phyloP scores from a whole-genome alignment of 23 red algal genomes.

The Pyropia yezoensis region DNA sequence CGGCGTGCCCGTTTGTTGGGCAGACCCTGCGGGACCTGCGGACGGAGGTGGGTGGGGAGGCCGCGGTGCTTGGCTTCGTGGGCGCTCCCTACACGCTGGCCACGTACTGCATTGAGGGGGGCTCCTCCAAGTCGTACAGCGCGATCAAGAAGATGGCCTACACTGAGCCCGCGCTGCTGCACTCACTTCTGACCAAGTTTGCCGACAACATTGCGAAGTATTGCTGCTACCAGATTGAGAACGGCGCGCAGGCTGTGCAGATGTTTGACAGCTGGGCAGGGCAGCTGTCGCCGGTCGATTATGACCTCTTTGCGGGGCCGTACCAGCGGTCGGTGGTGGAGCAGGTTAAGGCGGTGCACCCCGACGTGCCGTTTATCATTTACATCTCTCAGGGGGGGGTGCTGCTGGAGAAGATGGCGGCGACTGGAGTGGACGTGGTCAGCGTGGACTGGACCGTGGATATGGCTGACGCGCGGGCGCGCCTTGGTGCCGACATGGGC shows the following conservation, averaged over 20 bases:
- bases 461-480: slow-evolving; percentile 72
- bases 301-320: slow-evolving; percentile 84
- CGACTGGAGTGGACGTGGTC: slow-evolving; percentile 67
- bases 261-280: slow-evolving; percentile 99
- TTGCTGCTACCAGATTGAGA: slow-evolving; percentile 87
- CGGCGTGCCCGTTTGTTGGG: slow-evolving; percentile 80
- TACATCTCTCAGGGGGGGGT: slow-evolving; percentile 89
- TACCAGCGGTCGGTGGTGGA: slow-evolving; percentile 81
- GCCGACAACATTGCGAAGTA: slow-evolving; percentile 94
- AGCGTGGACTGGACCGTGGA: slow-evolving; percentile 98
- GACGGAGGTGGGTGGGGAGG: slow-evolving; percentile 59
- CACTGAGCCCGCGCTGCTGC: slow-evolving; percentile 75
- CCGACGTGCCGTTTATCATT: slow-evolving; percentile 80
- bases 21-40: slow-evolving; percentile 77
- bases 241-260: slow-evolving; percentile 86
- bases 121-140: slow-evolving; percentile 72
- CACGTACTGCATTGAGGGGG: slow-evolving; percentile 98
- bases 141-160: slow-evolving; percentile 93
- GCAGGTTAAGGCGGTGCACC: slow-evolving; percentile 74
- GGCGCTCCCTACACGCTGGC: slow-evolving; percentile 91
- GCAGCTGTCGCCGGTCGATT: slow-evolving; percentile 77
- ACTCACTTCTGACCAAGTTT: slow-evolving; percentile 70
- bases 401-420: slow-evolving; percentile 84
- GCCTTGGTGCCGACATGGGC: slow-evolving; percentile 56
- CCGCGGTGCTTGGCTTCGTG: slow-evolving; percentile 87